Base-by-base conservation (phyloP, 108 stramenopile species). In the Schizochytrium sp. region DNA sequence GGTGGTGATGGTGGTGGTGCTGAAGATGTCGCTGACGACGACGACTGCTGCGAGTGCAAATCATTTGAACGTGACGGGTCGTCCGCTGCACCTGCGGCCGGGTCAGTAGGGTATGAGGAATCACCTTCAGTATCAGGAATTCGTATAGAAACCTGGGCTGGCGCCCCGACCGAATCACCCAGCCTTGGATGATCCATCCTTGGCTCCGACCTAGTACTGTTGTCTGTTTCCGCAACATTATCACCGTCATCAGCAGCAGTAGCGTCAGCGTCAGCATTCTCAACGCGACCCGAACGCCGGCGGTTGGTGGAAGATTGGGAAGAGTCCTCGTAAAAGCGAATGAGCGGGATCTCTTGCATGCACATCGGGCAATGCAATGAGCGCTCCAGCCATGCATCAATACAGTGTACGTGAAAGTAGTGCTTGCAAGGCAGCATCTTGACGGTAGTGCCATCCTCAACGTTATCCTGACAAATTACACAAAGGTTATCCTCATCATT, bases 351-450 rank as follows among this genome's bases (percentile, higher is more conserved):
- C 28, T 47, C 48, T 83, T 83, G 76, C 76, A 83, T 83, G 57
- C 90, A 90, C 48, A 90, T 55, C 6, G 90, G 90, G 71, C 90
- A 90, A 60, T 44, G 47, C 5, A 87, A 44, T 16, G 87, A 87
- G 25, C 72, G 43, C n/a, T 87, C 71, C 5, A 89, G 89, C 90
- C 90, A 90, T 5, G n/a, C 23, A 45, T 87, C 90, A 12, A 88
- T 29, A 87, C 90, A 90, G 5, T 34, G 3, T 4, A 43, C 55
- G 87, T 90, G 90, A 41, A 60, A 90, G 34, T 16, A 57, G 60
- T 90, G 90, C 8, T 21, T 28, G 90, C 90, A 90, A 14, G 87
- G 87, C 51, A 90, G 59, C 43, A 69, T 5, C 58, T 58, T n/a
- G 25, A 90, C 21, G 12, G 6, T 23, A 5, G 48, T 87, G 63